A percentile compares a stretch with the other conserved stretches of the same genome.
Conservation (phyloP, 2,329 filamentous ascomycete genomes). For the Ophiobolus disseminans region DNA sequence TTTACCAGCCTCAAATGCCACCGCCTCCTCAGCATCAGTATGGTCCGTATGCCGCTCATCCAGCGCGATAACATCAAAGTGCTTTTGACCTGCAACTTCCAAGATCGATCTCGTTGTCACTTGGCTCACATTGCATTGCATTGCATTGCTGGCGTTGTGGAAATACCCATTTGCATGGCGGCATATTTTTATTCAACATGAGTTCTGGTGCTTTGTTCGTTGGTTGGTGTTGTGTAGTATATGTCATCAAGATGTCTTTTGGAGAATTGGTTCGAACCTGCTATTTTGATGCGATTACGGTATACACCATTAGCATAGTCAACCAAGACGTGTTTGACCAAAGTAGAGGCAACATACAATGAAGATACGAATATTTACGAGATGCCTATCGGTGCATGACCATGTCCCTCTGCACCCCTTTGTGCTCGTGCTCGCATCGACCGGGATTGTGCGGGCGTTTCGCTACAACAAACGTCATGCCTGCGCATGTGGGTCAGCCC, state of each 20-base stretch:
- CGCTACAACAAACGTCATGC: constrained; percentile 18
- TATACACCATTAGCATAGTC: neutral
- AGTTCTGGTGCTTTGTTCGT: neutral
- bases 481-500: constrained; percentile 22
- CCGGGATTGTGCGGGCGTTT: constrained; percentile 14
- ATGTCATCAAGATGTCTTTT: neutral
- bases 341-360: no score
- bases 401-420: neutral
- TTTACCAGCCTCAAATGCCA: constrained; percentile 31
- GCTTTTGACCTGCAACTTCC: neutral
- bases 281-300: neutral
- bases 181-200: constrained; percentile 9
- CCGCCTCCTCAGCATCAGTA: constrained; percentile 32
- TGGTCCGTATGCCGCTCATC: constrained; percentile 36
- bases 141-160: constrained; percentile 44
- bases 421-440: constrained; percentile 2
- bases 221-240: neutral
- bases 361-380: no score
- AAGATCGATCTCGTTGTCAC: constrained; percentile 3
- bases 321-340: neutral
- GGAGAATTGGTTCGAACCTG: neutral
- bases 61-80: constrained; percentile 27
- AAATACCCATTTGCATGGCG: constrained; percentile 40
- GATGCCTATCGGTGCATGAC: no score
- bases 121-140: constrained; percentile 34